Evolutionary conservation across 2,329 filamentous ascomycete genomes (phyloP), one percentile per base, ranked within the genome.

Genomic region (Emmonsiellopsis sp.): DNA sequence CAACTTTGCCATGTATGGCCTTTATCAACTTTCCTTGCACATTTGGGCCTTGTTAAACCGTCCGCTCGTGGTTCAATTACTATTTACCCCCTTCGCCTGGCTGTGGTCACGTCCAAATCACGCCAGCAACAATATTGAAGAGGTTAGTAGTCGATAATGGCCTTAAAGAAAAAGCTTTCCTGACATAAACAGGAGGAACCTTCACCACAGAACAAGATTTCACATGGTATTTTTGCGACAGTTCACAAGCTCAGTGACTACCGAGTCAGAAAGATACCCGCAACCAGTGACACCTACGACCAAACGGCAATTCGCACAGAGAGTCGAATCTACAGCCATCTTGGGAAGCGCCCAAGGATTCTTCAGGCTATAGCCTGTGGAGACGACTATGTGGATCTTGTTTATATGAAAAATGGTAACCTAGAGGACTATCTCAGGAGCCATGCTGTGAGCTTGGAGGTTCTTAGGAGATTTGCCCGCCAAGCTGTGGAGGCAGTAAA

Each of bases 401-500:
- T 14, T 10, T 44, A 44, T 27, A 14, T 14, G 13, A n/a, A n/a
- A 44, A n/a, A 44, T 27, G 42, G 42, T 17, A 27, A 44, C 17
- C 42, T 44, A 14, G 42, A n/a, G 17, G 13, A n/a, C 10, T 44
- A 44, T 27, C 13, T 44, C 13, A 44, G 42, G 17, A 44, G 42
- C 21, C 21, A 44, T 44, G 9, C 4, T n/a, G 42, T 21, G 13
- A 44, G 13, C 13, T 27, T 17, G 10, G 21, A 44, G 10, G 13
- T 44, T n/a, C 13, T 14, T n/a, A 44, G 17, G 42, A 44, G 17
- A 27, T 44, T n/a, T 10, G 13, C 17, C 17, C 42, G 17, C 13
- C 60, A 62, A 50, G 58, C 60, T 13, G 52, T 62, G 5, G 58
- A 62, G 47, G 60, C 57, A 2, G 36, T 60, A 14, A 48, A 31